phyloP scores from a whole-genome alignment of 2,329 filamentous ascomycete genomes.

The Clathrospora elynae region DNA sequence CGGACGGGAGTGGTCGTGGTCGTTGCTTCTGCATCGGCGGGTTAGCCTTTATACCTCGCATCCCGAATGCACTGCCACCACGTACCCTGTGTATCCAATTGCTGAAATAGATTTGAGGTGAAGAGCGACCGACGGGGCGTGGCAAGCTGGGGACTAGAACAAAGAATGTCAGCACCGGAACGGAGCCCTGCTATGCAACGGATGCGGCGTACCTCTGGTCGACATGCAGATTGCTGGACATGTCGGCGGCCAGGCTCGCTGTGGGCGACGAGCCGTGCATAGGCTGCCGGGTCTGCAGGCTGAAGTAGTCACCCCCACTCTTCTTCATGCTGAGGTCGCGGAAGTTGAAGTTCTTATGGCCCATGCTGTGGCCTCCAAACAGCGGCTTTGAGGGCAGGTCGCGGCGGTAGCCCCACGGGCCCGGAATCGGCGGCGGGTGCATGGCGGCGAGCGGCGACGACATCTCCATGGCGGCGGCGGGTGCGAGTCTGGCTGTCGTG shows the following conservation, averaged over 20 bases:
- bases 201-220: slow-evolving; percentile 75
- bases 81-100: slow-evolving; percentile 65
- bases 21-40: slow-evolving; percentile 45
- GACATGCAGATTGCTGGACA: slow-evolving; percentile 96
- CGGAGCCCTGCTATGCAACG: slow-evolving; percentile 33
- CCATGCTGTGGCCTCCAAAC: slow-evolving; percentile 62
- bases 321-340: slow-evolving; percentile 74
- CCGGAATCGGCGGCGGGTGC: slow-evolving; percentile 71
- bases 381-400: slow-evolving; percentile 61
- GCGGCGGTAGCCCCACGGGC: slow-evolving; percentile 66
- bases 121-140: slow-evolving; percentile 87
- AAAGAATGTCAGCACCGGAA: slow-evolving; percentile 48
- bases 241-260: slow-evolving; percentile 85
- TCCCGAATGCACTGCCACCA: slow-evolving; percentile 31
- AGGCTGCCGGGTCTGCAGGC: slow-evolving; percentile 73
- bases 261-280: slow-evolving; percentile 87
- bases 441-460: slow-evolving; percentile 94
- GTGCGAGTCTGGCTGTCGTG: slow-evolving; percentile 42
- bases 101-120: slow-evolving; percentile 70
- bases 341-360: slow-evolving; percentile 74
- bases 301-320: slow-evolving; percentile 78
- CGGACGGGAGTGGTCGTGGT: slow-evolving; percentile 55
- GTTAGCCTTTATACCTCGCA: slow-evolving; percentile 37
- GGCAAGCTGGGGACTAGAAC: slow-evolving; percentile 74
- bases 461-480: slow-evolving; percentile 71